Percentiles rank a stretch among this genome's conserved stretches.
Conservation (phyloP, 78 protist species). For the Anaeramoeba flamelloides region DNA sequence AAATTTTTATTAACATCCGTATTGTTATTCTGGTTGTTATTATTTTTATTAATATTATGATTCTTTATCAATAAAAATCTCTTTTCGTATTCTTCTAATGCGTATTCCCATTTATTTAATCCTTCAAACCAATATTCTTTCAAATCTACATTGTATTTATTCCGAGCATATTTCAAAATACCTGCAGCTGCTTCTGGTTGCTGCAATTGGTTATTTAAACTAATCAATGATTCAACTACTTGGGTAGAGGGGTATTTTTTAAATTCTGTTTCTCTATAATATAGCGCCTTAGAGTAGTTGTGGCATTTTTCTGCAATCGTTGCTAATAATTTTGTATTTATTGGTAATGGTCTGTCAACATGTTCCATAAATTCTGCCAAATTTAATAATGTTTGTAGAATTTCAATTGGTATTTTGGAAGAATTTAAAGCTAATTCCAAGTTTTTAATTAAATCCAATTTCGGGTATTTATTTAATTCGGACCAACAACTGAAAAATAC, state of each 20-base stretch:
- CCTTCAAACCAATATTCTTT: conserved; percentile 78
- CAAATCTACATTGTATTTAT: conserved; percentile 47
- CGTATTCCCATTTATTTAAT: conserved; percentile 80
- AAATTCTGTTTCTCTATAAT: conserved; percentile 62
- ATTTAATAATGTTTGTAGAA: conserved; percentile 55
- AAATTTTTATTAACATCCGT: conserved; percentile 3
- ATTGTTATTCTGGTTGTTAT: conserved; percentile 37
- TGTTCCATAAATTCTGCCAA: conserved; percentile 91
- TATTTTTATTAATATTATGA: too few species aligned
- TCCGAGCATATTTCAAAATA: conserved; percentile 27
- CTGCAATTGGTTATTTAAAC: conserved; percentile 71
- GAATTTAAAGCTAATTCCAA: conserved; percentile 27
- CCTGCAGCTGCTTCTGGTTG: conserved; percentile 86
- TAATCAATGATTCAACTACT: conserved; percentile 36
- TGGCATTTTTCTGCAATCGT: conserved; percentile 67
- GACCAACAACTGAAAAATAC: conserved; percentile 82
- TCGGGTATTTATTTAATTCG: conserved; percentile 63
- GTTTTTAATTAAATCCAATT: conserved; percentile 8
- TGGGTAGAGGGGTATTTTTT: too few species aligned
- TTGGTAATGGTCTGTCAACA: conserved; percentile 60
- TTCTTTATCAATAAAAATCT: too few species aligned
- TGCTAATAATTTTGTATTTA: conserved; percentile 55
- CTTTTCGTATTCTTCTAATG: too few species aligned
- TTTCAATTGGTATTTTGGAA: conserved; percentile 55
- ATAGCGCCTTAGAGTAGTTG: conserved; percentile 89